Evolutionary conservation across 371 early-diverging fungal genomes (phyloP).

Genomic region (Mortierella sp.): DNA sequence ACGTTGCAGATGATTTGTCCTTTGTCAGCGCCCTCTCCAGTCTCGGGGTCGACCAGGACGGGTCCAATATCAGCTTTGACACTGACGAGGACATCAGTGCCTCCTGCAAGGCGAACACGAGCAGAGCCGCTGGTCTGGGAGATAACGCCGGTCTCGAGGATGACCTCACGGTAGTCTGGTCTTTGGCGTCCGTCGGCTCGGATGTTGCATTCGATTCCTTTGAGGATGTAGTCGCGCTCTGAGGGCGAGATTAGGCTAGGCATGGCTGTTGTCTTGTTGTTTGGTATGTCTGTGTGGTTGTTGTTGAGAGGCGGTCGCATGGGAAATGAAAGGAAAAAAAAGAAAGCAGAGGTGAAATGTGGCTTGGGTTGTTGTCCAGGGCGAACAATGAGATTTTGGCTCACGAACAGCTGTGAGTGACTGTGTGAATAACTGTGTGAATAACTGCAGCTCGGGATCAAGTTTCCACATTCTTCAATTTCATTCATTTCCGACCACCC

Average conservation of each 20-base stretch:
- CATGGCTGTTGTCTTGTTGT: constrained; percentile 44
- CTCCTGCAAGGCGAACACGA: constrained; percentile 82
- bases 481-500: background rate
- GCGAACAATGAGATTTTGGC: background rate
- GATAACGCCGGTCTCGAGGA: constrained; percentile 84
- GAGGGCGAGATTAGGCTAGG: constrained; percentile 77
- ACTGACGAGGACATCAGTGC: constrained; percentile 93
- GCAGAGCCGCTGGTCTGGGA: constrained; percentile 93
- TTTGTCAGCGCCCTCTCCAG: constrained; percentile 60
- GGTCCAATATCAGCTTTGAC: constrained; percentile 91
- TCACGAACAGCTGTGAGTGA: background rate
- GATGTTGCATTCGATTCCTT: constrained; percentile 85
- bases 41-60: constrained; percentile 70
- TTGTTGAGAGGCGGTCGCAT: background rate
- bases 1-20: constrained; percentile 89
- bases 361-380: constrained; percentile 13
- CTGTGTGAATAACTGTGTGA: background rate
- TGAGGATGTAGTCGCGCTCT: constrained; percentile 86
- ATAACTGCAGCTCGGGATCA: background rate
- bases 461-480: background rate
- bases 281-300: background rate
- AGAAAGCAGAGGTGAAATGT: background rate
- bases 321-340: constrained; percentile 2
- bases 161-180: constrained; percentile 82
- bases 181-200: constrained; percentile 91